These are phyloP conservation scores for Athelia sp. DNA, from an alignment of 1,284 basidiomycete genomes.

Conservation along the genomic window DNA sequence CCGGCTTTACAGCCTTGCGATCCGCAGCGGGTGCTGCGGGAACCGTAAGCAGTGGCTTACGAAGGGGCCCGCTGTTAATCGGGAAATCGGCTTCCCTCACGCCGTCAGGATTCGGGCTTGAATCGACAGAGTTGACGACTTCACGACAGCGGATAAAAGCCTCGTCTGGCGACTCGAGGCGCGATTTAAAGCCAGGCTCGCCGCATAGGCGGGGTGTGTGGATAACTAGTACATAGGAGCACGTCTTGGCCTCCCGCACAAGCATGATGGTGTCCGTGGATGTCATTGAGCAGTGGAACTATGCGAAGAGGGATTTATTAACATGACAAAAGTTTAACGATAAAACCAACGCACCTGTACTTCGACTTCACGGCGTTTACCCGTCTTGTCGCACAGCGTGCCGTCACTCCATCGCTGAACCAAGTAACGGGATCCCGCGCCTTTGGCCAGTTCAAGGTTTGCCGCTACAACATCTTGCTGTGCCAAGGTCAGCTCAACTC, in stretches of 20 bases:
- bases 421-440: slow-evolving; percentile 82
- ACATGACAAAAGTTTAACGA: not conserved
- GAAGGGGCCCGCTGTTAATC: slow-evolving; percentile 36
- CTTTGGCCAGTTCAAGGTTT: slow-evolving; percentile 71
- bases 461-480: slow-evolving; percentile 57
- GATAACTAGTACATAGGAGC: slow-evolving; percentile 88
- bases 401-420: slow-evolving; percentile 90
- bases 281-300: slow-evolving; percentile 95
- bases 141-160: slow-evolving; percentile 71
- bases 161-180: slow-evolving; percentile 60
- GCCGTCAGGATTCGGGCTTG: not conserved
- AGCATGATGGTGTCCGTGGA: slow-evolving; percentile 83
- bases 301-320: slow-evolving; percentile 8
- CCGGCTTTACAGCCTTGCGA: not conserved
- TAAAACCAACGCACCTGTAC: slow-evolving; percentile 63
- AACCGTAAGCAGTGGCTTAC: slow-evolving; percentile 44
- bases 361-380: slow-evolving; percentile 80
- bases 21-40: not conserved
- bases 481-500: slow-evolving; percentile 62
- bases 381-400: slow-evolving; percentile 88
- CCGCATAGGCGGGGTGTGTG: slow-evolving; percentile 90
- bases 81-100: slow-evolving; percentile 45
- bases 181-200: slow-evolving; percentile 85
- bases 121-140: slow-evolving; percentile 36
- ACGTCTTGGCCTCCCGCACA: slow-evolving; percentile 87